Conservation (phyloP, 192 early-diverging fungal species). For the Dispira simplex region DNA sequence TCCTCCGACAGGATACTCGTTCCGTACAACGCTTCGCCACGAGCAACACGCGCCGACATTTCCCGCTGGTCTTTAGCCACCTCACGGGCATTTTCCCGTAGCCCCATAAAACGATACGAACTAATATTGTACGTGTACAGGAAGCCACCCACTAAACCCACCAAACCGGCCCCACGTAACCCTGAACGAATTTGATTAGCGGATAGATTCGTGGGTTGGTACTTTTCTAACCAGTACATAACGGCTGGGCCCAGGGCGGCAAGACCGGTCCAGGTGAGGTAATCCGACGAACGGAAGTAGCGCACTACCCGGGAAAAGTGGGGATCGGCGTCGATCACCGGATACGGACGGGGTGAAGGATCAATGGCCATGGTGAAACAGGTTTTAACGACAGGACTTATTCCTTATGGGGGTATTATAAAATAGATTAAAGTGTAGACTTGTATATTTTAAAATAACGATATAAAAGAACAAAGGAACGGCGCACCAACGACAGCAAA, state of each 20-base stretch:
- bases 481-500: too few relatives aligned
- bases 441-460: too few relatives aligned
- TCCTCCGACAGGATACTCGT: conserved; percentile 32
- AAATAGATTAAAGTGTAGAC: too few relatives aligned
- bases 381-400: too few relatives aligned
- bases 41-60: conserved; percentile 37
- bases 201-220: neutral
- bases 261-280: conserved; percentile 39
- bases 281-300: conserved; percentile 79
- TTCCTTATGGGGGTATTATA: too few relatives aligned
- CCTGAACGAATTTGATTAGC: conserved; percentile 21
- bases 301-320: conserved; percentile 77
- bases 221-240: conserved; percentile 59
- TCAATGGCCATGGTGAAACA: conserved; percentile 8
- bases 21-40: conserved; percentile 56
- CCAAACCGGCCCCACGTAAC: conserved; percentile 30
- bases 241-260: conserved; percentile 56
- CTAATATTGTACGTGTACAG: conserved; percentile 50
- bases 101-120: conserved; percentile 80
- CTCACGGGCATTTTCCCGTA: conserved; percentile 74
- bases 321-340: conserved; percentile 80
- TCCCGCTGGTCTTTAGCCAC: conserved; percentile 46
- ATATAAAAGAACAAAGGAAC: too few relatives aligned
- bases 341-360: conserved; percentile 32
- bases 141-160: conserved; percentile 56